Evolutionary conservation across 2,329 filamentous ascomycete genomes (phyloP), one percentile per base, ranked within the genome.

Genomic region (Colletotrichum theobromicola): DNA sequence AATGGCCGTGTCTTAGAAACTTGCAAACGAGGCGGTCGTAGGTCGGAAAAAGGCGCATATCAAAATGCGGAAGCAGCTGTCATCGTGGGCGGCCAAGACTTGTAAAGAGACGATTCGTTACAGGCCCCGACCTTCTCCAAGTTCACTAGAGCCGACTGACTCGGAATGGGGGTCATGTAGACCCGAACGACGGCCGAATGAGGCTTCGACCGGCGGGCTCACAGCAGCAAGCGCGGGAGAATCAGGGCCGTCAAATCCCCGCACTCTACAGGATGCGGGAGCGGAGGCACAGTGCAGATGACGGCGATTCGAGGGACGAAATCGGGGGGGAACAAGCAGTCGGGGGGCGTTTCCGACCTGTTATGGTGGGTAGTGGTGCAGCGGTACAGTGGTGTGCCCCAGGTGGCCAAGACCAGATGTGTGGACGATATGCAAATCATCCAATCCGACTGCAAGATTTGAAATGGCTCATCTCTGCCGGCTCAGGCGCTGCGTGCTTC

Each of bases 221-320:
- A 42, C 58, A 50, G 68, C 35, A 67, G 57, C 62, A 67, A 70
- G n/a, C 37, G 70, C 73, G 64, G 73, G 70, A 70, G 50, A 70
- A 75, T 66, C 73, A 75, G 73, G 70, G 70, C 70, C 73, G 73
- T 66, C 73, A 57, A 74, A 75, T 74, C 73, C 70, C 73, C 73
- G 70, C 73, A 75, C 58, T 75, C 63, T 63, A 63, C 30, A 74
- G 64, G 58, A 74, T 42, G 70, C 73, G 64, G 73, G 73, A 75
- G 70, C 65, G 64, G 73, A 75, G 73, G 73, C 70, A 70, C 70
- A 74, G 58, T 69, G 70, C 70, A 74, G 64, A 34, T 24, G 50
- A 21, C 21, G 34, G 66, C 57, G 55, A 67, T 74, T 72, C 28
- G 68, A 67, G 35, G 61, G 55, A 50, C 64, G 26, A 58, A 75